Evolutionary conservation across 2,329 filamentous ascomycete species (phyloP).

Genomic region (Byssoonygena ceratinophila): DNA sequence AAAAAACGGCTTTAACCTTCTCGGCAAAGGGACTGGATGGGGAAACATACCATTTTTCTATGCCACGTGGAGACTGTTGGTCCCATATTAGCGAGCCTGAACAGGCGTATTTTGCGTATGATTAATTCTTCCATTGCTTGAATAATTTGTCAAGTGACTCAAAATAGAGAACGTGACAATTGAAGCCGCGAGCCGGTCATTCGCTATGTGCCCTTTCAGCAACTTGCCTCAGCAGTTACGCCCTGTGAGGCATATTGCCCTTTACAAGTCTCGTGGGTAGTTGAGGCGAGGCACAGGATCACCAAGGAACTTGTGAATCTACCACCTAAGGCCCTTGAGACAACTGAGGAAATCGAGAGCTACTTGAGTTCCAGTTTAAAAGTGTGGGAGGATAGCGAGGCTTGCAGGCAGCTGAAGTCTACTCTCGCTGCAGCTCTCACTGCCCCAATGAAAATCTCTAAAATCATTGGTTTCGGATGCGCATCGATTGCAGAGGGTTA

Average conservation of each 20-base stretch:
- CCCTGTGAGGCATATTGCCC: background rate
- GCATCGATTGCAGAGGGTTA: background rate
- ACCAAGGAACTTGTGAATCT: constrained; percentile 5
- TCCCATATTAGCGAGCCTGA: background rate
- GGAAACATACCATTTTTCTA: background rate
- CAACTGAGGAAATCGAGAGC: background rate
- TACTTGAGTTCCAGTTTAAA: background rate
- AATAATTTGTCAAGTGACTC: background rate
- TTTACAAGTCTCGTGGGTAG: background rate
- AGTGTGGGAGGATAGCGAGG: constrained; percentile 11
- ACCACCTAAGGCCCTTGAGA: background rate
- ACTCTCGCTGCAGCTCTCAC: background rate
- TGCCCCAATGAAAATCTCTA: constrained; percentile 2
- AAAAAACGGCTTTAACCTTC: background rate
- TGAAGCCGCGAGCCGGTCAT: background rate
- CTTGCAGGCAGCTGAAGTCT: constrained; percentile 6
- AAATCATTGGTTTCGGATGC: constrained; percentile 14
- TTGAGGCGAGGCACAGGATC: background rate
- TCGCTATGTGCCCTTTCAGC: background rate
- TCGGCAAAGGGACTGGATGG: background rate
- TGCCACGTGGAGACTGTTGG: background rate
- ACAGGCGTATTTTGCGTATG: constrained; percentile 2
- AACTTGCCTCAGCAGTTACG: background rate
- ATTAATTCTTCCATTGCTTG: background rate
- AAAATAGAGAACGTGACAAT: background rate